Conservation (phyloP, 139 green algal species). For the Edaphochlamys debaryana region DNA sequence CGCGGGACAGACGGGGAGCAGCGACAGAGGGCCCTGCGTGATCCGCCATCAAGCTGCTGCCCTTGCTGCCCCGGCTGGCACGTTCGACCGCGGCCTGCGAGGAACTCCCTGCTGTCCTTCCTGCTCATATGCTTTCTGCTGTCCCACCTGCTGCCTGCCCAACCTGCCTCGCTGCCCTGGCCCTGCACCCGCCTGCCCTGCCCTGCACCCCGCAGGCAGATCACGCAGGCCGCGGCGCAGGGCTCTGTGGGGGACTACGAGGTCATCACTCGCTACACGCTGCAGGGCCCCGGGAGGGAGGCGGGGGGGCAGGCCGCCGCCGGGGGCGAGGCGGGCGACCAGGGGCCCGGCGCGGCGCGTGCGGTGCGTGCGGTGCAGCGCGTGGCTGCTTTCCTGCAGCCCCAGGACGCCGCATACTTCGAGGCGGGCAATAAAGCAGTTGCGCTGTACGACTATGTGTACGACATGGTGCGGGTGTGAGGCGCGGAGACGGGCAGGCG, state of each 20-base stretch:
- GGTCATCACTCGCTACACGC: constrained; percentile 8
- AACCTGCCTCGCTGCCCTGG: too few species aligned
- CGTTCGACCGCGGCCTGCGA: too few species aligned
- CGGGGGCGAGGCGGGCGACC: not conserved
- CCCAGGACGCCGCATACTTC: constrained; percentile 51
- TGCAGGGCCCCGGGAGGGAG: not conserved
- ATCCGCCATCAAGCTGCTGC: not conserved
- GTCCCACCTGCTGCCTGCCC: too few species aligned
- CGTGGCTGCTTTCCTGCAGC: constrained; percentile 51
- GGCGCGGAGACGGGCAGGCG: too few species aligned
- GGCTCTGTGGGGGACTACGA: constrained; percentile 48
- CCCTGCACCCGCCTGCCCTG: too few species aligned
- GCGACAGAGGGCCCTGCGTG: not conserved
- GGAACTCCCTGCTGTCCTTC: not conserved
- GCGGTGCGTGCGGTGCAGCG: constrained; percentile 32
- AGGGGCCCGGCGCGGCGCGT: not conserved
- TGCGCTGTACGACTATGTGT: constrained; percentile 50
- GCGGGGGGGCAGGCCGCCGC: not conserved
- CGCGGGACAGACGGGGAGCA: not conserved
- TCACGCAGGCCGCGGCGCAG: constrained; percentile 45
- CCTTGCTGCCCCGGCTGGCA: too few species aligned
- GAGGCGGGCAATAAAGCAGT: constrained; percentile 43
- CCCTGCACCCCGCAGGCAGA: constrained; percentile 43
- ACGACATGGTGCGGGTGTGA: constrained; percentile 16
- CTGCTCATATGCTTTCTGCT: too few species aligned